Base-by-base conservation (phyloP, 176 grass and related monocot species). In the Juncus inflexus region DNA sequence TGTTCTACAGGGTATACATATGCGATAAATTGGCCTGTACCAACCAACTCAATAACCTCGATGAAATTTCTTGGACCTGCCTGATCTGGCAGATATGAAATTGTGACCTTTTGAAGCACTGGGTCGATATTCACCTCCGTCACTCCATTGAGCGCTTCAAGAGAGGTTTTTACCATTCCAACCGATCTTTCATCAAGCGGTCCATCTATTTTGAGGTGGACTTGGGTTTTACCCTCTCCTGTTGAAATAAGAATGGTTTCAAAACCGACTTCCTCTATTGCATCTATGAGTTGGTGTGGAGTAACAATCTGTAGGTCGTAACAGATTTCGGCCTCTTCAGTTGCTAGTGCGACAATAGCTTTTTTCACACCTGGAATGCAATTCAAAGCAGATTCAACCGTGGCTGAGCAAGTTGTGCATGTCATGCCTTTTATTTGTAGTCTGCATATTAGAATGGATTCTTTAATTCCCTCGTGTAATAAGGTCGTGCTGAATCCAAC, bases 381-480 rank as follows among this genome's bases (percentile, higher is more conserved):
- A 81, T 78, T 79, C 82, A 97, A 61, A 63, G 67, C 72, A 72
- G 78, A 97, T 75, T 89, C 82, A 51, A 97, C 75, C 40, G 79
- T 86, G 41, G 42, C 75, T 67, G 87, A 36, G 72, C 92, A 97
- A 79, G 89, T 86, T 42, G 86, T 91, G 64, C 92, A 89, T 37
- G 77, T 81, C 92, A 97, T 97, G 68, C 85, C 92, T 77, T 89
- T 97, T 83, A 97, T 86, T 51, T 86, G 85, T 74, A 97, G 13
- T 50, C 87, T 86, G 59, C 92, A 97, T 63, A 72, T 52, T 72
- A 89, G 59, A 85, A 82, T 80, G 28, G 60, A 81, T 61, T 85
- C 81, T 63, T 77, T 83, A n/a, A 89, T 63, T 60, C 79, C 85
- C 74, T 91, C 92, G 28, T 91, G 62, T 3, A 91, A 83, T 52